A percentile compares a stretch with the other conserved stretches of the same genome.
phyloP scores from a whole-genome alignment of 345 rosid genomes.

The Physaria fendleri region DNA sequence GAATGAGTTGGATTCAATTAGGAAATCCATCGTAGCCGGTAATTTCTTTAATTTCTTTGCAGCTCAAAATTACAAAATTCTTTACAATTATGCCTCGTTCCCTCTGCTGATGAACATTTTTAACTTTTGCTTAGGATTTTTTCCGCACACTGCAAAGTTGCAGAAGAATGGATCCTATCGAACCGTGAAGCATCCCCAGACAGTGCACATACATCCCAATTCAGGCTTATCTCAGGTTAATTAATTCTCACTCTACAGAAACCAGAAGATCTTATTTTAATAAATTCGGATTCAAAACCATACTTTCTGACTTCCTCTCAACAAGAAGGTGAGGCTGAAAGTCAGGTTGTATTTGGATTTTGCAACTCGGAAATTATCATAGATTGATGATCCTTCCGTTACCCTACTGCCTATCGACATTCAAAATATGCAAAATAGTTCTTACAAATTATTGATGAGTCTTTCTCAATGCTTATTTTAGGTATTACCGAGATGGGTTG shows the following conservation, averaged over 20 bases:
- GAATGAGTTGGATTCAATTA: constrained; percentile 51
- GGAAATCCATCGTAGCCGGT: constrained; percentile 74
- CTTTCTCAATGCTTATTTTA: not conserved
- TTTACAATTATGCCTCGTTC: no score
- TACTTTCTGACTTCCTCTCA: no score
- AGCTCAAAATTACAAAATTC: no score
- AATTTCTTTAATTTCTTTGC: not conserved
- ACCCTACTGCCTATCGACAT: no score
- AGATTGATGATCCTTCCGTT: no score
- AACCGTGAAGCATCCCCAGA: constrained; percentile 78
- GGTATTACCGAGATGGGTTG: constrained; percentile 83
- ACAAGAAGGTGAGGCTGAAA: no score
- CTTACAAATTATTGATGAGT: not conserved
- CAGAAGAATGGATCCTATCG: constrained; percentile 77
- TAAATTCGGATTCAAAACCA: no score
- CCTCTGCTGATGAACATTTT: no score
- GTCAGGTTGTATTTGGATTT: no score
- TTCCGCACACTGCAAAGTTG: constrained; percentile 62
- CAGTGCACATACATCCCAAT: constrained; percentile 72
- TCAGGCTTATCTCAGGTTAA: constrained; percentile 79
- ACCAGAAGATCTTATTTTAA: no score
- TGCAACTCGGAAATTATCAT: no score
- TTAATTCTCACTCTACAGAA: not conserved
- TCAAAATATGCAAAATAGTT: not conserved
- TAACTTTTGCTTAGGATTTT: constrained; percentile 46